Conservation (phyloP, 257 asterid species). For the Gentiana straminea region DNA sequence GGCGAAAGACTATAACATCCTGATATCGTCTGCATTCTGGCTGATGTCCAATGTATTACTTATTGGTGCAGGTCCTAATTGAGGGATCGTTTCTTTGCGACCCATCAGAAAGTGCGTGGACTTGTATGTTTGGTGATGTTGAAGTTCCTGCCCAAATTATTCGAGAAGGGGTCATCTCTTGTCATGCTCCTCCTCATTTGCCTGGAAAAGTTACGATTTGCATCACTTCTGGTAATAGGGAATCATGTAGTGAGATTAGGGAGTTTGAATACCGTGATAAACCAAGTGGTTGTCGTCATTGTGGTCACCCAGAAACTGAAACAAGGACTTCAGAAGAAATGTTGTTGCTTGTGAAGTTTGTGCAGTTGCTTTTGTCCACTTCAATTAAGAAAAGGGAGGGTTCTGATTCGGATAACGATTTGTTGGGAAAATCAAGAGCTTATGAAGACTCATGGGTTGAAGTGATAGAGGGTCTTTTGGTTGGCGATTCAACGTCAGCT, state of each 20-base stretch:
- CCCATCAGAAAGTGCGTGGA: slow-evolving; percentile 59
- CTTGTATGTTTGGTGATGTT: slow-evolving; percentile 85
- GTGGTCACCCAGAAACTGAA: slow-evolving; percentile 33
- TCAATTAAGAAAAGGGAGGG: slow-evolving; percentile 25
- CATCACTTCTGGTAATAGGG: slow-evolving; percentile 66
- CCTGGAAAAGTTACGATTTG: slow-evolving; percentile 72
- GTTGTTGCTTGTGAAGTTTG: slow-evolving; percentile 64
- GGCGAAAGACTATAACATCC: background rate
- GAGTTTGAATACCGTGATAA: slow-evolving; percentile 66
- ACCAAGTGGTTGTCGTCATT: slow-evolving; percentile 27
- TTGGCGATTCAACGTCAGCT: slow-evolving; percentile 47
- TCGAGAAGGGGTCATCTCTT: slow-evolving; percentile 79
- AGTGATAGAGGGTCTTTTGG: slow-evolving; percentile 47
- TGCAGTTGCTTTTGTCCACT: slow-evolving; percentile 61
- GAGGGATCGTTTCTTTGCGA: slow-evolving; percentile 76
- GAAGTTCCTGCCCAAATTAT: slow-evolving; percentile 78
- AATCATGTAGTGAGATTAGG: slow-evolving; percentile 83
- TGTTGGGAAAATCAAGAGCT: slow-evolving; percentile 32
- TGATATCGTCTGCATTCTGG: slow-evolving; percentile 1
- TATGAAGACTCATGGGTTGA: slow-evolving; percentile 59
- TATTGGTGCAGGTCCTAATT: slow-evolving; percentile 54
- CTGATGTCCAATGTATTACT: background rate
- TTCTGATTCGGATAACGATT: slow-evolving; percentile 34
- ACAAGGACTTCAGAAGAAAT: slow-evolving; percentile 57
- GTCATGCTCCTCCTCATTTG: slow-evolving; percentile 65